These are phyloP conservation scores for Castanea mollissima DNA, from an alignment of 306 rosid species.

Conservation along the genomic window DNA sequence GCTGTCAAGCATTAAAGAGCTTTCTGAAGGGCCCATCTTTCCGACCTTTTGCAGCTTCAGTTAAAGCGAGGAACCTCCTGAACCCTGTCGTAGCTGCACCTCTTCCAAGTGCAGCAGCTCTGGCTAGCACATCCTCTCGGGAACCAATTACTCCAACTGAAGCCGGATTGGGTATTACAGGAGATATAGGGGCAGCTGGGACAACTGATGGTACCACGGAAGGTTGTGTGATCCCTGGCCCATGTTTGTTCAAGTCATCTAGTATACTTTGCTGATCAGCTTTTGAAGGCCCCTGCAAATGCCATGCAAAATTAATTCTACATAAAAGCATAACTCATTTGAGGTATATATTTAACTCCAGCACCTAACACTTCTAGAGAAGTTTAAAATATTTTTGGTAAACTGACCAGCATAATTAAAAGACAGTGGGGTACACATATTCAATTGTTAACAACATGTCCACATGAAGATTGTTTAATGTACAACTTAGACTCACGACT, in stretches of 20 bases:
- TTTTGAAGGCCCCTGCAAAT: conserved; percentile 86
- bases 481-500: too few species aligned
- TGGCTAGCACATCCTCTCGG: conserved; percentile 82
- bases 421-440: too few species aligned
- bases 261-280: conserved; percentile 86
- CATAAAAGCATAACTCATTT: conserved; percentile 1
- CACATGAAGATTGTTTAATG: too few species aligned
- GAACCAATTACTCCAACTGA: conserved; percentile 61
- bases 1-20: conserved; percentile 71
- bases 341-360: too few species aligned
- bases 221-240: conserved; percentile 77
- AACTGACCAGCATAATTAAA: not conserved
- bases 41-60: conserved; percentile 97
- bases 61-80: conserved; percentile 95
- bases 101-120: conserved; percentile 98
- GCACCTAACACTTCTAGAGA: not conserved
- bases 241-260: conserved; percentile 94
- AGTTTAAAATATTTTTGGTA: too few species aligned
- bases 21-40: conserved; percentile 96
- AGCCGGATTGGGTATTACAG: conserved; percentile 47
- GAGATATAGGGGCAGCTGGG: conserved; percentile 47
- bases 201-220: conserved; percentile 47
- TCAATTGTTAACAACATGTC: too few species aligned
- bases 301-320: conserved; percentile 13
- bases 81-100: conserved; percentile 99